These are phyloP conservation scores for Suillus variegatus DNA, from an alignment of 768 basidiomycete species.

Conservation along the genomic window DNA sequence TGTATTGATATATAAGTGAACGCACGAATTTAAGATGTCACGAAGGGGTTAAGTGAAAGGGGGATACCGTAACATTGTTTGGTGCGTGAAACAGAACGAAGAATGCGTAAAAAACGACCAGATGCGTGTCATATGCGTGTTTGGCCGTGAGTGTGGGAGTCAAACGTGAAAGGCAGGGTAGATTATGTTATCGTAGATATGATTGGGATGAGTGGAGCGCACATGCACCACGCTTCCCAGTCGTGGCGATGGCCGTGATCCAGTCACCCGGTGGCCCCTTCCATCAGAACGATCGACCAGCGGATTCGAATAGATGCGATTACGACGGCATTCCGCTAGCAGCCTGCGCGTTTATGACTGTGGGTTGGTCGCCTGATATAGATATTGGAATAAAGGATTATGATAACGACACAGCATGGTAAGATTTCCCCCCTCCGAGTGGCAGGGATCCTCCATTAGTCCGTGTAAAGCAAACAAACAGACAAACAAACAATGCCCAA, in stretches of 20 bases:
- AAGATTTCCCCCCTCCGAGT: not conserved
- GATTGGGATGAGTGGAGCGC: not conserved
- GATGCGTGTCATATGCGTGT: slow-evolving; percentile 2
- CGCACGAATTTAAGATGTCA: slow-evolving; percentile 1
- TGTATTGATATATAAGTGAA: not conserved
- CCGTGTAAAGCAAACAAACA: not conserved
- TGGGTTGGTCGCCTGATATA: slow-evolving; percentile 2
- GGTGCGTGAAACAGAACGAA: not conserved
- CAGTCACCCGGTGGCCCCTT: not conserved
- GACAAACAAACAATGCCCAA: not conserved
- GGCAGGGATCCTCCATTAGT: not conserved
- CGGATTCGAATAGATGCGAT: not conserved
- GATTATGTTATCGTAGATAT: not conserved
- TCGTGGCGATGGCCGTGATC: not conserved
- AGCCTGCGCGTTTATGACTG: not conserved
- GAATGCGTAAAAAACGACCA: not conserved
- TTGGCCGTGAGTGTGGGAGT: slow-evolving; percentile 1
- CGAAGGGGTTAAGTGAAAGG: not conserved
- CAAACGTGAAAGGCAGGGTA: slow-evolving; percentile 1
- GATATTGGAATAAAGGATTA: slow-evolving; percentile 7
- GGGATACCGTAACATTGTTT: slow-evolving; percentile 1
- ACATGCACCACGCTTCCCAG: not conserved
- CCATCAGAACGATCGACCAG: slow-evolving; percentile 9
- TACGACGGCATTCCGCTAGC: not conserved
- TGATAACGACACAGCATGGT: not conserved